A percentile compares a stretch with the other conserved stretches of the same genome.
phyloP scores from a whole-genome alignment of 2,329 filamentous ascomycete species.

The Fusarium coicis region DNA sequence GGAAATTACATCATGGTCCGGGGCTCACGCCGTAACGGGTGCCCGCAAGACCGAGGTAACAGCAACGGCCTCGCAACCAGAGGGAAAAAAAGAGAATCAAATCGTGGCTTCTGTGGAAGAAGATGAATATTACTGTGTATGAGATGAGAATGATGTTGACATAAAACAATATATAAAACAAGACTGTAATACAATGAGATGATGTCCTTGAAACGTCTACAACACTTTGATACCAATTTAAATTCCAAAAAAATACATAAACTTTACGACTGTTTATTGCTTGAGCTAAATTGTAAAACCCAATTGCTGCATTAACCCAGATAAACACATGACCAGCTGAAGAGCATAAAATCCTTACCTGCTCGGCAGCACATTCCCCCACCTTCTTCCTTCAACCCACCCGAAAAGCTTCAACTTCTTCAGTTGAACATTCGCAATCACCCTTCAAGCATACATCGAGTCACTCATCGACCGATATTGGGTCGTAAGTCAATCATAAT shows the following conservation, averaged over 20 bases:
- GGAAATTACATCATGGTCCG: conserved; percentile 43
- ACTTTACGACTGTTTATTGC: neutral
- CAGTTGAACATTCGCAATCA: neutral
- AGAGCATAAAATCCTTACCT: conserved; percentile 3
- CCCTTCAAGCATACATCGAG: neutral
- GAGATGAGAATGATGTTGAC: neutral
- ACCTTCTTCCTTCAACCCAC: conserved; percentile 4
- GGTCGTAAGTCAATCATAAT: neutral
- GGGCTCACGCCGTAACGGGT: conserved; percentile 35
- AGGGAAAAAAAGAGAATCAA: conserved; percentile 29
- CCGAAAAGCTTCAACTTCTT: conserved; percentile 2
- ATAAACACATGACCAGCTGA: conserved; percentile 2
- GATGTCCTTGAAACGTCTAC: neutral
- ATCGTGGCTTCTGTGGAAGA: conserved; percentile 7
- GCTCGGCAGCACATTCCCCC: conserved; percentile 1
- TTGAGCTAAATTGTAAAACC: neutral
- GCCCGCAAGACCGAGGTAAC: conserved; percentile 34
- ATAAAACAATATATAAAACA: neutral
- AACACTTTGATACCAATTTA: neutral
- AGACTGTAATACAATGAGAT: neutral
- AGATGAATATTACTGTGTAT: neutral
- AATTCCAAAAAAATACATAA: neutral
- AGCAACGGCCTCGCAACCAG: conserved; percentile 5
- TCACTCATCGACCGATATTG: neutral
- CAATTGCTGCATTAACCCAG: conserved; percentile 4